Evolutionary conservation across 495 filamentous ascomycete genomes (phyloP).

Genomic region (Hypoxylon trugodes): DNA sequence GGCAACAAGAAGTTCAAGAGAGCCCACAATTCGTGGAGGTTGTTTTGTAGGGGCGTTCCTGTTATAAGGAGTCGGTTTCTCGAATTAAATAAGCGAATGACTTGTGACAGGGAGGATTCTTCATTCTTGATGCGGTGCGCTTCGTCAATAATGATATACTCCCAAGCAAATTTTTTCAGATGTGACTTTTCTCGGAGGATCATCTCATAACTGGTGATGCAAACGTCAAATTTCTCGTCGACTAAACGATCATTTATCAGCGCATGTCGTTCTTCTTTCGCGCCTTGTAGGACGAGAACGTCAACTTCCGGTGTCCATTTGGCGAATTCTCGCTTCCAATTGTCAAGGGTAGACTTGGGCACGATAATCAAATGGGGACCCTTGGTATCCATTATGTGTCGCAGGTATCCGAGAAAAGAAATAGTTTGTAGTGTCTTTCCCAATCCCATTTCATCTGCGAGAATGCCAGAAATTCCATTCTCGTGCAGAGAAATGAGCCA

Average conservation of each 20-base stretch:
- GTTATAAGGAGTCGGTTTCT: slow-evolving; percentile 95
- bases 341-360: slow-evolving; percentile 97
- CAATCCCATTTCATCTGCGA: slow-evolving; percentile 97
- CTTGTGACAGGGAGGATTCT: slow-evolving; percentile 94
- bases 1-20: slow-evolving; percentile 95
- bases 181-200: slow-evolving; percentile 94
- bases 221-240: slow-evolving; percentile 92
- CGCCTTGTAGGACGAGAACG: slow-evolving; percentile 92
- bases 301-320: slow-evolving; percentile 96
- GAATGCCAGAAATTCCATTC: slow-evolving; percentile 97
- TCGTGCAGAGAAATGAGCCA: slow-evolving; percentile 99
- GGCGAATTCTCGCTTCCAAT: slow-evolving; percentile 95
- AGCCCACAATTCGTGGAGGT: slow-evolving; percentile 99
- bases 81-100: slow-evolving; percentile 96
- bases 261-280: slow-evolving; percentile 89
- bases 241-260: slow-evolving; percentile 91
- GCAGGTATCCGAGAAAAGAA: slow-evolving; percentile 91
- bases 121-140: slow-evolving; percentile 99
- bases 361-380: slow-evolving; percentile 96
- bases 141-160: slow-evolving; percentile 99
- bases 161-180: slow-evolving; percentile 98
- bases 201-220: slow-evolving; percentile 97
- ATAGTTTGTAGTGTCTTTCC: slow-evolving; percentile 98
- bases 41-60: slow-evolving; percentile 97
- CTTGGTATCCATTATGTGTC: slow-evolving; percentile 84